Evolutionary conservation across 345 rosid species (phyloP).

Genomic region (Populus nigra): DNA sequence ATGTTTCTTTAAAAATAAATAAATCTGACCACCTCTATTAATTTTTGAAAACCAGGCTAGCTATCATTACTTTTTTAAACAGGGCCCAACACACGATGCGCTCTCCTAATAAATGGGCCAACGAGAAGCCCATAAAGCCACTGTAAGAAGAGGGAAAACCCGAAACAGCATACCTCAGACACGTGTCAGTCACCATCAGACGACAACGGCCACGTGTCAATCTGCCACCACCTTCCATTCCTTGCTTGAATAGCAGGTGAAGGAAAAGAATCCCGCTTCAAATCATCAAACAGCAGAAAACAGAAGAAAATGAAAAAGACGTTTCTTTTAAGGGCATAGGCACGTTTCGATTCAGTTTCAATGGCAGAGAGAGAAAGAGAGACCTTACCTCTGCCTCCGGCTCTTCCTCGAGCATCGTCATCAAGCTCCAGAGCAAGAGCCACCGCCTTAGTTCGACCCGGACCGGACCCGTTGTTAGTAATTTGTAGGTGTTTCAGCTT

Average conservation of each 20-base stretch:
- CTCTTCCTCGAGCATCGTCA: not conserved
- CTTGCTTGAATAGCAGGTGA: slow-evolving; percentile 1
- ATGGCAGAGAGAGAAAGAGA: slow-evolving; percentile 8
- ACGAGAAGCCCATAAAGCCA: too few species aligned
- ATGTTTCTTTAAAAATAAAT: too few species aligned
- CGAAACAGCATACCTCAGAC: not conserved
- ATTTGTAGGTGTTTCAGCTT: slow-evolving; percentile 77
- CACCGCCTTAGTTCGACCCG: not conserved
- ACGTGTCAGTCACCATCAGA: not conserved
- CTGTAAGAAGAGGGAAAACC: not conserved
- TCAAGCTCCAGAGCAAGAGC: slow-evolving; percentile 19
- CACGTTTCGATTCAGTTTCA: not conserved
- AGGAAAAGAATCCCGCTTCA: slow-evolving; percentile 8
- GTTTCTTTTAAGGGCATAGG: not conserved
- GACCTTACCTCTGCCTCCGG: not conserved
- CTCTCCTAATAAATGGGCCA: too few species aligned
- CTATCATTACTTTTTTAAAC: too few species aligned
- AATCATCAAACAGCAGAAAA: not conserved
- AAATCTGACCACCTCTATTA: too few species aligned
- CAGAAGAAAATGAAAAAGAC: not conserved
- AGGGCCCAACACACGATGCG: too few species aligned
- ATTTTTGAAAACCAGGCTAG: not conserved
- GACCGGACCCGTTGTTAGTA: slow-evolving; percentile 64
- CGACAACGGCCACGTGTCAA: not conserved
- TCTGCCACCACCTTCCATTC: not conserved